phyloP scores from a whole-genome alignment of 2,329 filamentous ascomycete genomes.

The Penicillium sp. region DNA sequence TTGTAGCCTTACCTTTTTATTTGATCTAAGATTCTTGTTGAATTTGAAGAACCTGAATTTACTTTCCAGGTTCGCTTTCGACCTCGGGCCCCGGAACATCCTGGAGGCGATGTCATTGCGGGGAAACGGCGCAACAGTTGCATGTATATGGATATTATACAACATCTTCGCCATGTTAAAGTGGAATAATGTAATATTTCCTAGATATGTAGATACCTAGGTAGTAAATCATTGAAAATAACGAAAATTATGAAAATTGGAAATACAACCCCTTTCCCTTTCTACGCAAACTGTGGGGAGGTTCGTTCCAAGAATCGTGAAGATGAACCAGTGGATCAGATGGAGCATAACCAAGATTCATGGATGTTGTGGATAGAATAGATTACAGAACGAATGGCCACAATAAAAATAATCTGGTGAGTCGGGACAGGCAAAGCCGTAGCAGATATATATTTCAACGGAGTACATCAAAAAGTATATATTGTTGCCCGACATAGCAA shows the following conservation, averaged over 20 bases:
- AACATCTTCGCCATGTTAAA: background rate
- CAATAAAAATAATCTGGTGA: no score
- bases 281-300: background rate
- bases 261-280: background rate
- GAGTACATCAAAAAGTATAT: background rate
- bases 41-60: no score
- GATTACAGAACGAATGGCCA: background rate
- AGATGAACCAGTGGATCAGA: constrained; percentile 10
- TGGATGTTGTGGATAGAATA: background rate
- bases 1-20: no score
- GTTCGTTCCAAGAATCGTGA: constrained; percentile 15
- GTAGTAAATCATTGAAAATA: background rate
- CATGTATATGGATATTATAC: background rate
- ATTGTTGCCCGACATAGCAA: constrained; percentile 10
- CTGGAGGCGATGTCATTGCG: background rate
- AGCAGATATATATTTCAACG: background rate
- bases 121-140: background rate
- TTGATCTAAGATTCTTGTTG: no score
- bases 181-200: background rate
- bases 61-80: no score
- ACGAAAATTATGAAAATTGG: background rate
- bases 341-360: constrained; percentile 5
- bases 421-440: background rate
- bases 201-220: background rate
- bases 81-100: background rate